Percentiles rank a stretch among this genome's conserved stretches.
Conservation (phyloP, 352 stramenopile species). For the Elongisporangium prolatum region DNA sequence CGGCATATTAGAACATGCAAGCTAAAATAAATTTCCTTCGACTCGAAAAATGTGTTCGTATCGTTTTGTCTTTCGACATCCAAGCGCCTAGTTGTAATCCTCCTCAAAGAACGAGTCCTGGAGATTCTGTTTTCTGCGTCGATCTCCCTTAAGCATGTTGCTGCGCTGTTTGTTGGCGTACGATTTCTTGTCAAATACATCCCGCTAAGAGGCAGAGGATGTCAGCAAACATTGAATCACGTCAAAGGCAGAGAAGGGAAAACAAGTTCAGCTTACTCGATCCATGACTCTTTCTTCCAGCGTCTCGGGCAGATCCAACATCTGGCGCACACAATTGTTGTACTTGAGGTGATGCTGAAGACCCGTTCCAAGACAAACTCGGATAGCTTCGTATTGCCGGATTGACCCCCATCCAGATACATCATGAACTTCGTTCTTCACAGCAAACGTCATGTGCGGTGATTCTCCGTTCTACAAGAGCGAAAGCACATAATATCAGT, state of each 20-base stretch:
- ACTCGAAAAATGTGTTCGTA: background rate
- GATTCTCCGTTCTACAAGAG: constrained; percentile 62
- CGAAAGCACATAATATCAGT: constrained; percentile 2
- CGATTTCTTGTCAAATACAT: constrained; percentile 83
- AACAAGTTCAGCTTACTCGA: constrained; percentile 29
- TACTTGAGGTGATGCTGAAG: constrained; percentile 87
- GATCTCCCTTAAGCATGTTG: constrained; percentile 77
- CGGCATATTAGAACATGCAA: background rate
- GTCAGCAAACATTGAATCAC: background rate
- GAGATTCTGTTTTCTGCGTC: constrained; percentile 71
- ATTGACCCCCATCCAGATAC: constrained; percentile 77
- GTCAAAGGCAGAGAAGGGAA: no score
- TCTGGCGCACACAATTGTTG: constrained; percentile 75
- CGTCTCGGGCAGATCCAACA: constrained; percentile 75
- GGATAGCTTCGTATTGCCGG: constrained; percentile 81
- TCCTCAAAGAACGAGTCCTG: constrained; percentile 74
- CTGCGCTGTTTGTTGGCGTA: constrained; percentile 66
- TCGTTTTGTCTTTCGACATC: background rate
- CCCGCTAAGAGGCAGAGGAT: constrained; percentile 30
- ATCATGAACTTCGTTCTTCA: constrained; percentile 72
- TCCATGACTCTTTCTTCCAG: constrained; percentile 72
- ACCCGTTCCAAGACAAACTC: constrained; percentile 61
- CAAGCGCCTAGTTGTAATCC: constrained; percentile 7
- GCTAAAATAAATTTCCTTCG: background rate
- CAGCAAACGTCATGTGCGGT: constrained; percentile 66